A percentile compares a stretch with the other conserved stretches of the same genome.
These are phyloP conservation scores for Lodderomyces beijingensis DNA, from an alignment of 1,139 yeast species.

Conservation along the genomic window DNA sequence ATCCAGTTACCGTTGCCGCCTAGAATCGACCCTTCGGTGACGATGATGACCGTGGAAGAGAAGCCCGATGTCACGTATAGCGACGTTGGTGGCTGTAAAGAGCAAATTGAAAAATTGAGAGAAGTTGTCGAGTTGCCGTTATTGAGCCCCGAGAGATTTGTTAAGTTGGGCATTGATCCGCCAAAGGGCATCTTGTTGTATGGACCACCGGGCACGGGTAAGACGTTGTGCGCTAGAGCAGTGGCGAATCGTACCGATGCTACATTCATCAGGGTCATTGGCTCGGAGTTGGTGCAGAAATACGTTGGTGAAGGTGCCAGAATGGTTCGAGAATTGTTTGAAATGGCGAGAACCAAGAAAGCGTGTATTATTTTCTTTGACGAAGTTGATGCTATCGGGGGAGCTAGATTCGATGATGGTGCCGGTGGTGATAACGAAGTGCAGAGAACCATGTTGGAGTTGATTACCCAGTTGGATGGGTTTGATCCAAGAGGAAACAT, in stretches of 20 bases:
- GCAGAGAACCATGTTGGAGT: conserved; percentile 97
- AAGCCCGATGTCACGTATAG: conserved; percentile 89
- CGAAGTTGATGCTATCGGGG: conserved; percentile 98
- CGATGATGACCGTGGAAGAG: conserved; percentile 99
- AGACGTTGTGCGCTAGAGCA: conserved; percentile 95
- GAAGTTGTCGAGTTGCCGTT: conserved; percentile 96
- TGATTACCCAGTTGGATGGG: conserved; percentile 95
- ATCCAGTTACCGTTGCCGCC: conserved; percentile 97
- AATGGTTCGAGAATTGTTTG: conserved; percentile 96
- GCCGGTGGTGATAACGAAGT: conserved; percentile 99
- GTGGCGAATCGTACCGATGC: conserved; percentile 99
- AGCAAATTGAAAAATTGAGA: conserved; percentile 92
- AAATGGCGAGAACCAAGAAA: conserved; percentile 96
- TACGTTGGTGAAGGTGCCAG: conserved; percentile 99
- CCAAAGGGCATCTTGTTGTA: conserved; percentile 94
- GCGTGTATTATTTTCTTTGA: conserved; percentile 96
- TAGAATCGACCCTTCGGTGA: conserved; percentile 92
- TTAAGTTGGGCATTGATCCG: conserved; percentile 94
- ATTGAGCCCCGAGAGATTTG: conserved; percentile 93
- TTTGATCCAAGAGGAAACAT: conserved; percentile 98
- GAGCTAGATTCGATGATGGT: conserved; percentile 98
- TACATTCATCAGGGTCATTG: conserved; percentile 94
- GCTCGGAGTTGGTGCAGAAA: conserved; percentile 95
- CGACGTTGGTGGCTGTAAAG: conserved; percentile 97
- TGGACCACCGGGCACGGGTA: conserved; percentile 99